Conservation (phyloP, 805 yeast genomes). For the Candida sonorensis region DNA sequence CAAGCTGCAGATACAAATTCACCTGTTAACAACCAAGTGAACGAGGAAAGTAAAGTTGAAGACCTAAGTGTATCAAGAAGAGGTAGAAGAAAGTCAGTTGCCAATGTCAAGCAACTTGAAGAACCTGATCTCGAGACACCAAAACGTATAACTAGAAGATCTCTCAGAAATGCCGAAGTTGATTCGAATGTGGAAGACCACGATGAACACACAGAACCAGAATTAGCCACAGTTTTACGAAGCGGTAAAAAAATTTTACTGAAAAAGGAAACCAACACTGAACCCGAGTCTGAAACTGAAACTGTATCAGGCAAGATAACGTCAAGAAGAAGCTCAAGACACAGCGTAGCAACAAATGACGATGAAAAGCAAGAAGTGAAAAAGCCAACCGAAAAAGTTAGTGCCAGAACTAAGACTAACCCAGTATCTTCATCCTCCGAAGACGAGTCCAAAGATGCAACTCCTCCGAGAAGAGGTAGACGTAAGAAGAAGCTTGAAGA, state of each 20-base stretch:
- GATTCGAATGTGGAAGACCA: neutral
- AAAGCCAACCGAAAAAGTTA: neutral
- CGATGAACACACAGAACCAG: neutral
- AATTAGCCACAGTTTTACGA: conserved; percentile 2
- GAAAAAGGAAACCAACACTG: conserved; percentile 2
- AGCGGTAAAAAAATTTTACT: conserved; percentile 4
- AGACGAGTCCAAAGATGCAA: conserved; percentile 1
- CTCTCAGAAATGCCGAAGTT: neutral
- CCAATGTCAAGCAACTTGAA: neutral
- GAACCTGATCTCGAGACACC: conserved; percentile 3
- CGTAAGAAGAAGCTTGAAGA: conserved; percentile 1
- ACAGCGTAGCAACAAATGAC: neutral
- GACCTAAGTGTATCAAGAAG: too few species aligned
- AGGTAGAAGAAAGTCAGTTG: neutral
- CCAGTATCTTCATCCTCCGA: neutral
- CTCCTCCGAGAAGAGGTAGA: conserved; percentile 1
- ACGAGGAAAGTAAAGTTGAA: neutral
- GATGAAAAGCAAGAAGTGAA: neutral
- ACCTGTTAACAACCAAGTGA: too few species aligned
- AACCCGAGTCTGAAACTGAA: conserved; percentile 3
- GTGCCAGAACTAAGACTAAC: neutral
- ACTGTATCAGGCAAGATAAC: conserved; percentile 7
- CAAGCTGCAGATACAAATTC: too few species aligned
- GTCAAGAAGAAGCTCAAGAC: conserved; percentile 6
- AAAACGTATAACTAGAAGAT: neutral